Conservation (phyloP, 306 rosid genomes). For the Vachellia pachyceras region DNA sequence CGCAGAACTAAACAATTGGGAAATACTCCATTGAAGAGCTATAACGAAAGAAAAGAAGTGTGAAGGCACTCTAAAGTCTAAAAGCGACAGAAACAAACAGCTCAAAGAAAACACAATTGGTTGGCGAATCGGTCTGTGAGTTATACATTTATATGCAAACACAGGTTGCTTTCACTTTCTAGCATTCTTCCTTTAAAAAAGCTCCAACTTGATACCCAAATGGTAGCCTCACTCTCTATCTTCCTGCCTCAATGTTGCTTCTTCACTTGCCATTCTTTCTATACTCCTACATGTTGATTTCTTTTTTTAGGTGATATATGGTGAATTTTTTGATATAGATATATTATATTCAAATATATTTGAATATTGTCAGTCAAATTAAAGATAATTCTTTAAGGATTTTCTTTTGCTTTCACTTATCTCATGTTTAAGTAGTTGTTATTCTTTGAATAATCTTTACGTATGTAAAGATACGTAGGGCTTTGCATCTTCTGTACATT, state of each 20-base stretch:
- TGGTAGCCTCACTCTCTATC: conserved; percentile 38
- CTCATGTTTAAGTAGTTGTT: too few species aligned
- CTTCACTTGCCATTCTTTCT: not conserved
- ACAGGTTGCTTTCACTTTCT: conserved; percentile 62
- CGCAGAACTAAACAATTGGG: not conserved
- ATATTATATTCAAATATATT: too few species aligned
- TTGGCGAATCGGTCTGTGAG: conserved; percentile 61
- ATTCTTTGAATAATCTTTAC: too few species aligned
- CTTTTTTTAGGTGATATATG: too few species aligned
- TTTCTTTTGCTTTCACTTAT: too few species aligned
- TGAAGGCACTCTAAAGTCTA: too few species aligned
- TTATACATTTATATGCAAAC: conserved; percentile 59
- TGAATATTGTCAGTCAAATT: too few species aligned
- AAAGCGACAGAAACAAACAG: conserved; percentile 34
- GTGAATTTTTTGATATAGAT: too few species aligned
- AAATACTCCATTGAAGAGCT: not conserved
- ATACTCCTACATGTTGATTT: too few species aligned
- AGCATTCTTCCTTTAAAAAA: conserved; percentile 52
- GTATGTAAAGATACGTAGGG: too few species aligned
- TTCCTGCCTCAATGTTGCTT: not conserved
- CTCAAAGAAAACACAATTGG: conserved; percentile 24
- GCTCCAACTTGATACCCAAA: conserved; percentile 61
- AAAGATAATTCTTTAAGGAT: too few species aligned
- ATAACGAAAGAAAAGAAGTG: not conserved
- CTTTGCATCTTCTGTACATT: too few species aligned